Base-by-base conservation (phyloP, 495 filamentous ascomycete genomes). In the Penicillium soppii region DNA sequence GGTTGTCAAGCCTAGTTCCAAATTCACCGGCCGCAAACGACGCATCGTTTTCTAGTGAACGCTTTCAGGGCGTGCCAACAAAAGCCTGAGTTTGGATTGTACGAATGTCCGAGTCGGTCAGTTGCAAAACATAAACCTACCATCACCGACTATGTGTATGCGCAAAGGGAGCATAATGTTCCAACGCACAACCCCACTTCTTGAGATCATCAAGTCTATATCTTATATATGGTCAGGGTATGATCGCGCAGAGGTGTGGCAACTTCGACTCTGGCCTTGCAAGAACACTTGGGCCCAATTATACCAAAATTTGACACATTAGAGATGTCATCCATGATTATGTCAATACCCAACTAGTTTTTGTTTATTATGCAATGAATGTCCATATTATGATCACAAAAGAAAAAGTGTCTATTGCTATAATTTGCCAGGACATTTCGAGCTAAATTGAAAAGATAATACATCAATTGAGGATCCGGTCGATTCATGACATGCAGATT, bases 21-120 rank as follows among this genome's bases (percentile, higher is more conserved):
- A 92, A 67, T 98, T 94, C 62, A 97, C 94, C 2, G 94, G 94
- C 17, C 80, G 92, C 57, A 95, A 88, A 68, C 76, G 94, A 65
- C 78, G 85, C n/a, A 67, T 72, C 12, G 73, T 69, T 4, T 85
- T 82, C 47, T 84, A 76, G 52, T 23, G n/a, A 17, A 35, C 41
- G 46, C 20, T 36, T 8, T 47, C 10, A 32, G 7, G 13, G 29
- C 10, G 3, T 10, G 13, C 29, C 8, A 32, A 32, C 5, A 32
- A 3, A 32, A 12, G 29, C 8, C 10, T 32, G 13, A 12, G 29
- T 7, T 12, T 12, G 13, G 29, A 32, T 32, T 5, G 29, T 12
- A 32, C 3, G 29, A 7, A 32, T 12, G 29, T 12, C 29, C 10
- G 29, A 32, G 25, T 27, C 25, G 4, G 23, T 17, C 27, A 12